Conservation (phyloP, 176 grass and related monocot species). For the Triticum aestivum region DNA sequence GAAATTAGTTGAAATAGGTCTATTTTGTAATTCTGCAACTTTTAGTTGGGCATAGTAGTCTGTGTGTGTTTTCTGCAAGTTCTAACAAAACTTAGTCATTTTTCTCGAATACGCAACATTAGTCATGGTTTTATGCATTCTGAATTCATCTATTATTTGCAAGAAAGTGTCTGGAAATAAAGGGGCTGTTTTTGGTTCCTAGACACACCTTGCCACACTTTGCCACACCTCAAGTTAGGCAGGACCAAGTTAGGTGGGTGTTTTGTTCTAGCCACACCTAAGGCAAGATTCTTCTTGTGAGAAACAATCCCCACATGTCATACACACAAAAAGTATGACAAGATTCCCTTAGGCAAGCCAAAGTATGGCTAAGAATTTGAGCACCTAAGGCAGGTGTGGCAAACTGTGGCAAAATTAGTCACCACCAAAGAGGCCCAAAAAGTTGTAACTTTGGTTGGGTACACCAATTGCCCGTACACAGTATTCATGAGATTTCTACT, state of each 20-base stretch:
- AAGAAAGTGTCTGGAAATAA: not conserved
- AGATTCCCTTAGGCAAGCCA: no score
- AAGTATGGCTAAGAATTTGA: no score
- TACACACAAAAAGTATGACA: no score
- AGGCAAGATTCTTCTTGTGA: no score
- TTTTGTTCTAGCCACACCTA: no score
- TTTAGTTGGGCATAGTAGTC: not conserved
- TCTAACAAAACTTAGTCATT: not conserved
- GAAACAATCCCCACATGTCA: no score
- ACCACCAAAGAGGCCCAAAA: not conserved
- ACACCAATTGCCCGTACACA: not conserved
- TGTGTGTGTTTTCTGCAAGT: conserved; percentile 2
- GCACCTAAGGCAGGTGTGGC: no score
- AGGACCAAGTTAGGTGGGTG: no score
- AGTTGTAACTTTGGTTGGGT: not conserved
- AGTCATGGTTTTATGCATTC: conserved; percentile 6
- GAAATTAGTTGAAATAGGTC: not conserved
- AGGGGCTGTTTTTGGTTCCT: no score
- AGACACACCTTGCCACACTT: no score
- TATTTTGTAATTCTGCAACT: not conserved
- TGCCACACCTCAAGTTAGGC: no score
- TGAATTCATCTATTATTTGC: not conserved
- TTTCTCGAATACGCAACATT: not conserved
- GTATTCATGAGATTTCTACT: conserved; percentile 5
- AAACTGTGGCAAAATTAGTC: no score